Evolutionary conservation across 1,139 yeast species (phyloP), one percentile per base, ranked within the genome.

Genomic region (Blastobotrys capitulatus): DNA sequence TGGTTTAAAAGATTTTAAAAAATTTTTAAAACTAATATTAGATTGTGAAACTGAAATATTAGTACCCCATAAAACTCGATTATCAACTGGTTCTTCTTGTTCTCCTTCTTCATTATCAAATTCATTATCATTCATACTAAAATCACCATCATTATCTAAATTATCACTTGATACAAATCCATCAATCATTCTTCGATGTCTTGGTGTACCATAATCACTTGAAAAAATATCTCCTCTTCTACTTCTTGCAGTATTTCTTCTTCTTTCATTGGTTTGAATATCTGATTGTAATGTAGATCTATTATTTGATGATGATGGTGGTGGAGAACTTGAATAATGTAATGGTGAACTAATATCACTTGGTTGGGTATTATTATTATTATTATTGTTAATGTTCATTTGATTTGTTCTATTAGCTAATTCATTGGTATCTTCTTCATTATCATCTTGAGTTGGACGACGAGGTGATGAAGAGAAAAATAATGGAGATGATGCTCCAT

Each of bases 41-140:
- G 92, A 83, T 62, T 92, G 96, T 60, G 82, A 86, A 60, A 94
- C 89, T 39, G 95, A 85, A 29, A 92, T 96, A 64, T 92, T 90
- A 1, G 99, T 92, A 66, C 99, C 99, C 99, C 99, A 92, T 61
- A 92, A 90, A 50, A 92, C 95, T 62, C 95, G 79, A 32, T 83
- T 80, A 1, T 95, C 94, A 57, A 83, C 94, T 52, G 78, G 82
- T 16, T 72, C 69, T 46, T 71, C 73, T 20, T 62, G 61, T 9
- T 10, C 52, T 48, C 20, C 40, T 40, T 20, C 50, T 38, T 25
- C 44, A 27, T 34, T 20, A 2, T 26, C 10, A n/a, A n/a, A n/a
- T n/a, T n/a, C n/a, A n/a, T n/a, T n/a, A n/a, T n/a, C n/a, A n/a
- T n/a, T n/a, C 29, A 38, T 20, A 19, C 49, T 47, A 19, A 42